Evolutionary conservation across 2,329 filamentous ascomycete genomes (phyloP), one percentile per base, ranked within the genome.

Genomic region (Aspergillus sp.): DNA sequence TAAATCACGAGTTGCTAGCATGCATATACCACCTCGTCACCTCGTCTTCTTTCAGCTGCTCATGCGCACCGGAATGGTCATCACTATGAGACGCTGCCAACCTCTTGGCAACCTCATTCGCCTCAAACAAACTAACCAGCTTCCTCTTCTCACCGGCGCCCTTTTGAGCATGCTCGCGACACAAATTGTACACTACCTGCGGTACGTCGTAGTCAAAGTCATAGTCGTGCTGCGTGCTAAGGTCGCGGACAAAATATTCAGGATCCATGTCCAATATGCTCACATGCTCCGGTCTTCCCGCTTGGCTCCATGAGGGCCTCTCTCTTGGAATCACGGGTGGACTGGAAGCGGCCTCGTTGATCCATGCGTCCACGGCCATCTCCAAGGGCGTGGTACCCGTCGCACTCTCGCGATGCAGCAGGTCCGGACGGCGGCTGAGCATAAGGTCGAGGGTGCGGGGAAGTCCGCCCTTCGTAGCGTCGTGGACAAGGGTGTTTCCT

Each of bases 381-480:
- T 93, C 86, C 29, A 76, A 73, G 0, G 87, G 83, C 0, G 86
- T 93, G 10, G 79, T 76, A 1, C 88, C 88, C 0, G 85, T 85
- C 0, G 85, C 80, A 54, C 90, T 90, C 62, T 93, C 88, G 26
- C 82, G 78, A 54, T 79, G 75, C 0, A 88, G 68, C 1, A 89
- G 71, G 28, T 73, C 71, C 0, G 83, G 78, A 12, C 78, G 73
- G 53, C 70, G 70, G 7, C 77, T 68, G 7, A 89, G 65, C 36
- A 68, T 59, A 7, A 56, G 10, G 10, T 57, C 47, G 3, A 86
- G 81, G 29, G 86, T 73, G 54, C 80, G 70, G 9, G 75, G 73
- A 1, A 82, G 67, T 34, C 79, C 75, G 4, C 67, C 45, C 29
- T 60, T 61, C 27, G 70, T 59, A 1, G 59, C 60, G 2, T 58